Evolutionary conservation across 306 rosid species (phyloP).

Genomic region (Gastrolobium villosum): DNA sequence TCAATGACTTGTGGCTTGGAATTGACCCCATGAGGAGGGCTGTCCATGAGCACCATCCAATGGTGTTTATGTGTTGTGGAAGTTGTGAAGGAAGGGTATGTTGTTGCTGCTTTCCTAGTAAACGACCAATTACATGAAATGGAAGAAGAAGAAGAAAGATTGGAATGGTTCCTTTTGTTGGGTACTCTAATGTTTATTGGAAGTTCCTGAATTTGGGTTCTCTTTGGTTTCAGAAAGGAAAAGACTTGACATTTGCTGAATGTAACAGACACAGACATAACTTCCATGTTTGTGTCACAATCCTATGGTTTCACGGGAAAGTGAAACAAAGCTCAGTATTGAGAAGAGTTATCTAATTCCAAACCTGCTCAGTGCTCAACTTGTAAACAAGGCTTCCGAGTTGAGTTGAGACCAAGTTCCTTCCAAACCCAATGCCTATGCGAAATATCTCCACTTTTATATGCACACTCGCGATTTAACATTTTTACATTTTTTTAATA

Average conservation of each 20-base stretch:
- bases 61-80: conserved; percentile 60
- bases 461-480: too few relatives aligned
- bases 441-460: too few relatives aligned
- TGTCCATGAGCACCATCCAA: conserved; percentile 80
- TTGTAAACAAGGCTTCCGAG: background rate
- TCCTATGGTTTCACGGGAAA: background rate
- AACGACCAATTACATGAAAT: conserved; percentile 40
- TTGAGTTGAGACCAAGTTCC: too few relatives aligned
- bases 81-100: conserved; percentile 55
- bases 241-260: conserved; percentile 45
- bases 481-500: too few relatives aligned
- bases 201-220: conserved; percentile 48
- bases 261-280: conserved; percentile 54
- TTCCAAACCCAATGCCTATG: too few relatives aligned
- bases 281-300: conserved; percentile 56
- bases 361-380: too few relatives aligned
- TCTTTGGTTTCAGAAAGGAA: conserved; percentile 47
- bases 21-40: conserved; percentile 60
- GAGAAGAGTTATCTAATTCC: too few relatives aligned
- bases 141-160: conserved; percentile 44
- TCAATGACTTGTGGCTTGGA: conserved; percentile 65
- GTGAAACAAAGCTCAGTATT: background rate
- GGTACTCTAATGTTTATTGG: conserved; percentile 50
- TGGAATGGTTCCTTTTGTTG: conserved; percentile 39
- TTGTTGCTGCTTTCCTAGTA: conserved; percentile 48